phyloP scores from a whole-genome alignment of 2,329 filamentous ascomycete species.

The Colletotrichum simmondsii region DNA sequence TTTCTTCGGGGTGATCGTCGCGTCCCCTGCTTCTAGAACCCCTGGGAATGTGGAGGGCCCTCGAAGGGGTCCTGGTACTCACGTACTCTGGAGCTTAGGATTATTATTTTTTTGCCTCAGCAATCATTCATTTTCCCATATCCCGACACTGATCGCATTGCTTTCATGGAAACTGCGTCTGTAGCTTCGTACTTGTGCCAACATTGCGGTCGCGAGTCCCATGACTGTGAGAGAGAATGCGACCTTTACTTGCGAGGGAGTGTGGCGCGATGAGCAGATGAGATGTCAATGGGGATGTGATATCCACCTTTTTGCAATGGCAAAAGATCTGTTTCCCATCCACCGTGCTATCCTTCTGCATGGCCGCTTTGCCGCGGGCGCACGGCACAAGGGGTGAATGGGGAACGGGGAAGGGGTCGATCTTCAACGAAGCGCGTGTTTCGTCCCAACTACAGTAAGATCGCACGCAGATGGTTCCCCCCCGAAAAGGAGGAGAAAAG shows the following conservation, averaged over 20 bases:
- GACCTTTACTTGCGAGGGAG: neutral
- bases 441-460: neutral
- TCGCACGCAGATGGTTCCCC: neutral
- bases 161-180: neutral
- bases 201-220: neutral
- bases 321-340: neutral
- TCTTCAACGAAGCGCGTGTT: neutral
- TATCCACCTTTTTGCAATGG: neutral
- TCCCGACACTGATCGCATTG: neutral
- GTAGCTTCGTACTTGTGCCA: neutral
- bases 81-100: too few relatives aligned
- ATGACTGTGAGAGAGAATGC: neutral
- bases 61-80: neutral
- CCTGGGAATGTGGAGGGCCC: neutral
- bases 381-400: neutral
- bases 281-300: neutral
- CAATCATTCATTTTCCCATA: neutral
- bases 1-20: conserved; percentile 1
- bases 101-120: neutral
- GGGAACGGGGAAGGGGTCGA: neutral
- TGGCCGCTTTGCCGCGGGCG: neutral
- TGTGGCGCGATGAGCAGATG: neutral
- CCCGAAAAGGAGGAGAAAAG: too few relatives aligned
- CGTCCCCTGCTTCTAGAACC: conserved; percentile 1
- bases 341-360: neutral